Evolutionary conservation across 495 filamentous ascomycete genomes (phyloP).

Genomic region (Xylaria scruposa): DNA sequence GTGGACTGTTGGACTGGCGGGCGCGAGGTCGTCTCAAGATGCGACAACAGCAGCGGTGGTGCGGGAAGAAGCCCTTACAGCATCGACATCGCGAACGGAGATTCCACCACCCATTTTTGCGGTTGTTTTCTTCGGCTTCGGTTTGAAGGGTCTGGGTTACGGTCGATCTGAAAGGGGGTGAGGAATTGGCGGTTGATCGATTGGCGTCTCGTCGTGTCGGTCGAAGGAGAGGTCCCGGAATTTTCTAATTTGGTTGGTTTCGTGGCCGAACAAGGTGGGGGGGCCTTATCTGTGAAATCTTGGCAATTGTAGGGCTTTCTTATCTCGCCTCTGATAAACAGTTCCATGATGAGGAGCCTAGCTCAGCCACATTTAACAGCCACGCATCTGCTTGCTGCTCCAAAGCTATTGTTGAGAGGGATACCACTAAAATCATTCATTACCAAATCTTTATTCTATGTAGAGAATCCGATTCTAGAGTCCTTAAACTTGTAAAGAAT

Average conservation of each 20-base stretch:
- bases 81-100: constrained; percentile 86
- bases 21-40: constrained; percentile 24
- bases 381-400: not conserved
- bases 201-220: constrained; percentile 16
- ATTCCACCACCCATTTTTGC: constrained; percentile 78
- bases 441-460: too few relatives aligned
- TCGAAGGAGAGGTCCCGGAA: constrained; percentile 3
- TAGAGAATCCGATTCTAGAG: too few relatives aligned
- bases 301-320: constrained; percentile 23
- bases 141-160: not conserved
- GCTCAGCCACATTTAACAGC: not conserved
- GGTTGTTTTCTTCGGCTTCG: constrained; percentile 40
- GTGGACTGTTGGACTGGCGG: constrained; percentile 38
- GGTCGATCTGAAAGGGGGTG: constrained; percentile 16
- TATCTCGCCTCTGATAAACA: constrained; percentile 25
- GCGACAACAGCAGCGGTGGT: constrained; percentile 8
- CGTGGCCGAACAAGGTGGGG: constrained; percentile 16
- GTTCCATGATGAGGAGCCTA: not conserved
- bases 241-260: constrained; percentile 25
- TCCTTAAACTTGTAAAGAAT: too few relatives aligned
- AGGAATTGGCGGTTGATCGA: constrained; percentile 16
- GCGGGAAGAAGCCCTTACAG: constrained; percentile 58
- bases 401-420: too few relatives aligned
- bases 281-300: constrained; percentile 17
- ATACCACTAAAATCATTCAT: too few relatives aligned